Conservation (phyloP, 1,284 basidiomycete genomes). For the Moesziomyces sp. region DNA sequence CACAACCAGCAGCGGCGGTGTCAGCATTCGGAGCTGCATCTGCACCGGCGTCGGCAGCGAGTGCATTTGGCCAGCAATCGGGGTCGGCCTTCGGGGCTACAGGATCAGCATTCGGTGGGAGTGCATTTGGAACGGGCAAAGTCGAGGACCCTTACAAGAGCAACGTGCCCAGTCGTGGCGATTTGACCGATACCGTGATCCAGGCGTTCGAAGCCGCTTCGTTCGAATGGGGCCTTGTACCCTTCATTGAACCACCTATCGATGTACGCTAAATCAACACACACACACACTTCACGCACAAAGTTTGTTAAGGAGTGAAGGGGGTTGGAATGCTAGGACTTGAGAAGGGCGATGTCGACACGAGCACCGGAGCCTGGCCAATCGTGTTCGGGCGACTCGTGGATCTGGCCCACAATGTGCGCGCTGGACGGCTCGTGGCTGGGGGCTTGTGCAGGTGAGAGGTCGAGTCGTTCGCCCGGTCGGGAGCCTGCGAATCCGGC, state of each 20-base stretch:
- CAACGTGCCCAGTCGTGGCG: slow-evolving; percentile 17
- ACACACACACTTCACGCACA: too few species aligned
- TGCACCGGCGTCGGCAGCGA: slow-evolving; percentile 16
- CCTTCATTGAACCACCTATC: slow-evolving; percentile 41
- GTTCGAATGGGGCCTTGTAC: slow-evolving; percentile 40
- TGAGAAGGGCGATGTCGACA: slow-evolving; percentile 44
- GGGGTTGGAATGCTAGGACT: too few species aligned
- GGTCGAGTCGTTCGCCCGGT: slow-evolving; percentile 32
- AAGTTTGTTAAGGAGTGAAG: too few species aligned
- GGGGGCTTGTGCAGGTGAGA: slow-evolving; percentile 28
- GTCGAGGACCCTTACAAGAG: slow-evolving; percentile 24
- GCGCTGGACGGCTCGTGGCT: slow-evolving; percentile 3
- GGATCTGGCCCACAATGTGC: slow-evolving; percentile 23
- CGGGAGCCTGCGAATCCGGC: slow-evolving; percentile 23
- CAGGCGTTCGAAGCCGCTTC: slow-evolving; percentile 16
- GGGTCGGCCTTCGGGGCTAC: slow-evolving; percentile 15
- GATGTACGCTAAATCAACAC: slow-evolving; percentile 28
- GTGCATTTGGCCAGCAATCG: not conserved
- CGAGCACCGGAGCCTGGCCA: slow-evolving; percentile 45
- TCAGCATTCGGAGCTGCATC: slow-evolving; percentile 15
- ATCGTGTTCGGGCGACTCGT: slow-evolving; percentile 1
- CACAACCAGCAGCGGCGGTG: slow-evolving; percentile 9
- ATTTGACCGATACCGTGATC: slow-evolving; percentile 29
- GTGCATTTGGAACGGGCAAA: slow-evolving; percentile 4
- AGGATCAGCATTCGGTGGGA: slow-evolving; percentile 12